These are phyloP conservation scores for Aristolochia contorta DNA, from an alignment of 164 flowering plant genomes.

Conservation along the genomic window DNA sequence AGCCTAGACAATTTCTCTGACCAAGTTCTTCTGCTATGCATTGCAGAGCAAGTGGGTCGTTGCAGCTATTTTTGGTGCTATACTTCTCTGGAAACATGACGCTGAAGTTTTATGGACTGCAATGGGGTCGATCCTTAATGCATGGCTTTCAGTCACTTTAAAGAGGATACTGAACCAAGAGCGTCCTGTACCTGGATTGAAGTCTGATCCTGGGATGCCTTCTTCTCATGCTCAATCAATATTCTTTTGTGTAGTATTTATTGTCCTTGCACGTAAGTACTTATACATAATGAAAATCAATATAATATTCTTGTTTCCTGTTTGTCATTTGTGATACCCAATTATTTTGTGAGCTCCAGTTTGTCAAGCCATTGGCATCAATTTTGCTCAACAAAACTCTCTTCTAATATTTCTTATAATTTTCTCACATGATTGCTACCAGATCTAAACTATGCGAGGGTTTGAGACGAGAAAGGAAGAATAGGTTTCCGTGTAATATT, in stretches of 20 bases:
- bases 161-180: constrained; percentile 66
- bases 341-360: too few relatives aligned
- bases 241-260: constrained; percentile 33
- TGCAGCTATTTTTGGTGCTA: constrained; percentile 33
- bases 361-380: too few relatives aligned
- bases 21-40: constrained; percentile 4
- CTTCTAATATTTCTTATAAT: too few relatives aligned
- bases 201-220: constrained; percentile 83
- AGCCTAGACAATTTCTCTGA: background rate
- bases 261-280: constrained; percentile 42
- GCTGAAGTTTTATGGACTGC: constrained; percentile 62
- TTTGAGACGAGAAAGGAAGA: too few relatives aligned
- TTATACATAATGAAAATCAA: background rate
- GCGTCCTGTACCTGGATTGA: constrained; percentile 41
- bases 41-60: constrained; percentile 92
- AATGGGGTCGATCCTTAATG: constrained; percentile 56
- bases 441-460: too few relatives aligned
- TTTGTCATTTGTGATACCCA: too few relatives aligned
- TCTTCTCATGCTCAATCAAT: constrained; percentile 84
- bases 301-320: too few relatives aligned
- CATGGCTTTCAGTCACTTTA: constrained; percentile 40
- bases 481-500: too few relatives aligned
- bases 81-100: constrained; percentile 75
- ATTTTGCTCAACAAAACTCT: too few relatives aligned
- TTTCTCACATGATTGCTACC: too few relatives aligned